phyloP scores from a whole-genome alignment of 2,329 filamentous ascomycete genomes.

The Chaetomium globosum region DNA sequence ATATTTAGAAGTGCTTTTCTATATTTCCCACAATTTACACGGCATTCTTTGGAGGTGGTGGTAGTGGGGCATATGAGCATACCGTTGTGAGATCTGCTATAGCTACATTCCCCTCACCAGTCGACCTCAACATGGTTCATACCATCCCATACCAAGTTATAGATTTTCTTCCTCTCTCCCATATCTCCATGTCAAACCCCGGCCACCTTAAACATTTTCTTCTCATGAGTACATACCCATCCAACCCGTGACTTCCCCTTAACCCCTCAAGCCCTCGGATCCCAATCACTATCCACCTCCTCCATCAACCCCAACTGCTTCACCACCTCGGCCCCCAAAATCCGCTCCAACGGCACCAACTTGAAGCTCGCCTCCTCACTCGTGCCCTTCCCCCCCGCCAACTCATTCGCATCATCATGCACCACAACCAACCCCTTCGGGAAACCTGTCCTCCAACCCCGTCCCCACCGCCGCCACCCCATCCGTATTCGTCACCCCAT shows the following conservation, averaged over 20 bases:
- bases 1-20: no score
- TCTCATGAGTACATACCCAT: neutral
- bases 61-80: no score
- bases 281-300: constrained; percentile 23
- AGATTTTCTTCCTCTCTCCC: no score
- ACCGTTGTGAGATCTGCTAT: no score
- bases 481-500: constrained; percentile 27
- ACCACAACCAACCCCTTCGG: constrained; percentile 24
- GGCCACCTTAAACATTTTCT: neutral
- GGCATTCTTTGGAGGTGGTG: no score
- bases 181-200: no score
- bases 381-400: constrained; percentile 23
- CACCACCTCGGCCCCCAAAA: constrained; percentile 23
- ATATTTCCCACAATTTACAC: no score
- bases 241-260: neutral
- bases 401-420: constrained; percentile 28
- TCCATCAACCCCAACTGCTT: constrained; percentile 20
- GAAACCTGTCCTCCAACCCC: constrained; percentile 18
- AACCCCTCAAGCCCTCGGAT: constrained; percentile 16
- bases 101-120: no score
- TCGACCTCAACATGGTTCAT: no score
- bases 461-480: constrained; percentile 25
- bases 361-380: constrained; percentile 28
- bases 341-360: constrained; percentile 24
- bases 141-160: no score